Evolutionary conservation across 345 rosid genomes (phyloP), one percentile per base, ranked within the genome.

Genomic region (Tarenaya hassleriana): DNA sequence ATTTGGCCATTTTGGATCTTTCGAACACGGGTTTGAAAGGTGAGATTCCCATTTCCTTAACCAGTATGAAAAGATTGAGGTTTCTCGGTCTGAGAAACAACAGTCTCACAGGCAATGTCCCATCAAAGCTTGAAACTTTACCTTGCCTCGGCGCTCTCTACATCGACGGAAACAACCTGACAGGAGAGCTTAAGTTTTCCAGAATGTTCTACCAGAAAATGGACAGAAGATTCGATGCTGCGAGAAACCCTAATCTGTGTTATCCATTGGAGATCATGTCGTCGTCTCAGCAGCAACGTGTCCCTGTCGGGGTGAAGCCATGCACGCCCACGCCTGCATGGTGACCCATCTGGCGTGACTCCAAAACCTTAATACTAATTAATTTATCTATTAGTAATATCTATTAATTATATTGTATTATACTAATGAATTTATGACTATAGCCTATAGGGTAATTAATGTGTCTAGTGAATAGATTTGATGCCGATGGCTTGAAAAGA

Each of bases 241-340:
- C 88, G 96, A 76, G 77, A 66, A 91, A 91, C 68, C 88, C 92
- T 48, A 73, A 76, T 57, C 69, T 91, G 34, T 91, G 98, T 70
- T 82, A 73, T 62, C 59, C 72, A 0, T 54, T 33, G 78, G 62
- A 60, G 45, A 60, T n/a, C n/a, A n/a, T n/a, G n/a, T n/a, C n/a
- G n/a, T n/a, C 56, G 32, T 55, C 52, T 60, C 83, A 52, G 45
- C 35, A 62, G 59, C 32, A 68, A 67, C 61, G 58, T 58, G 67
- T 54, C 43, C 98, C 92, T 20, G 67, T 58, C 44, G 88, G 92
- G 43, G 86, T 91, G 35, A 82, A 73, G 9, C 82, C 77, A 54
- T 87, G 98, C 75, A 70, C 58, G 45, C 69, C 48, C 43, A 41
- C n/a, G n/a, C n/a, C n/a, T n/a, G n/a, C n/a, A 48, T 40, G 62